A percentile compares a stretch with the other conserved stretches of the same genome.
phyloP scores from a whole-genome alignment of 257 asterid species.

The Rhazya stricta region DNA sequence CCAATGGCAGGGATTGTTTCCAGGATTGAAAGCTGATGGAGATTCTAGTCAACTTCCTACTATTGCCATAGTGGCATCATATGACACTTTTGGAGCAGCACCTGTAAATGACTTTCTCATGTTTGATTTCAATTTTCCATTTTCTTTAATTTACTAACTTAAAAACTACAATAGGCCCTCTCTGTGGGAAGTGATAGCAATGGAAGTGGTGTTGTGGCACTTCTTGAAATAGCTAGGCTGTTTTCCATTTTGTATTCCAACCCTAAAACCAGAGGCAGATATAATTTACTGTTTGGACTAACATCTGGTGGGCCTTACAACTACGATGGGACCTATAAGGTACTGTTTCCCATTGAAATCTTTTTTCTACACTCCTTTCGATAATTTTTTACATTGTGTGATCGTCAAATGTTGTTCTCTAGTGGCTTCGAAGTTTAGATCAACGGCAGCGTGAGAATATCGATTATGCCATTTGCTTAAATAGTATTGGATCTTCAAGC shows the following conservation, averaged over 20 bases:
- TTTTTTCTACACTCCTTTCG: background rate
- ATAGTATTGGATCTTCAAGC: constrained; percentile 67
- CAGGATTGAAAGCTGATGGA: constrained; percentile 78
- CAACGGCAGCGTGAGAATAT: constrained; percentile 87
- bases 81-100: constrained; percentile 98
- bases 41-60: constrained; percentile 92
- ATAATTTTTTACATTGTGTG: constrained; percentile 21
- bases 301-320: constrained; percentile 98
- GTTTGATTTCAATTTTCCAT: constrained; percentile 4
- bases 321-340: constrained; percentile 88
- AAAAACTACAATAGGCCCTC: constrained; percentile 43
- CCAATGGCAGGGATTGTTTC: constrained; percentile 86
- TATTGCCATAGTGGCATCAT: constrained; percentile 95
- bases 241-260: constrained; percentile 81
- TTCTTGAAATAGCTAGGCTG: constrained; percentile 86
- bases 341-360: constrained; percentile 6
- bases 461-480: constrained; percentile 91
- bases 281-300: constrained; percentile 75
- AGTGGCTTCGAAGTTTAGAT: constrained; percentile 94
- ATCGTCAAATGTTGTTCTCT: constrained; percentile 24
- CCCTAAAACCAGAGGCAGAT: constrained; percentile 87
- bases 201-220: constrained; percentile 92
- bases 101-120: constrained; percentile 49
- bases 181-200: constrained; percentile 94
- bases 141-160: background rate